phyloP scores from a whole-genome alignment of 441 rosid genomes.

The Gossypium laxum region DNA sequence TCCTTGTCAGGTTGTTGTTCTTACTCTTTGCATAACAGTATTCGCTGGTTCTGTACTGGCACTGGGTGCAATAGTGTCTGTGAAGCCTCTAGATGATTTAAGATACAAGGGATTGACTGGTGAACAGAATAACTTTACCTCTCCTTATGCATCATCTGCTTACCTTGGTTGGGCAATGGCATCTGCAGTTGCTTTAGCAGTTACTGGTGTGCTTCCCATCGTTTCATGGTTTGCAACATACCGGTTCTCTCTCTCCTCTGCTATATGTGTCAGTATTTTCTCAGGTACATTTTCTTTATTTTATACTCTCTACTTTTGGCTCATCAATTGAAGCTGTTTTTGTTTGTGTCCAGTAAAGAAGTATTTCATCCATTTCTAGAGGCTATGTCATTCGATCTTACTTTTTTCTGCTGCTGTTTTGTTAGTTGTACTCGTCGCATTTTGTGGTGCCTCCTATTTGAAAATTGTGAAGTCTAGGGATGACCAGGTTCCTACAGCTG shows the following conservation, averaged over 20 bases:
- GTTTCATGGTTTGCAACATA: conserved; percentile 97
- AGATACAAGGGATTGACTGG: conserved; percentile 72
- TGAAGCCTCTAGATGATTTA: conserved; percentile 74
- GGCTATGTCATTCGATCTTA: conserved; percentile 7
- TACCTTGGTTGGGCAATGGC: conserved; percentile 99
- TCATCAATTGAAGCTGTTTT: background rate
- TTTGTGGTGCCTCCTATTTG: conserved; percentile 84
- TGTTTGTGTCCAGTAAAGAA: conserved; percentile 10
- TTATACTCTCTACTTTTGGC: background rate
- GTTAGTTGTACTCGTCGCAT: conserved; percentile 84
- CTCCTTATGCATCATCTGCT: conserved; percentile 82
- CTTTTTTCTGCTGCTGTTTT: conserved; percentile 26
- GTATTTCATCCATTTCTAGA: conserved; percentile 9
- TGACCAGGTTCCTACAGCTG: conserved; percentile 76
- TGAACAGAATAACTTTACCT: conserved; percentile 45
- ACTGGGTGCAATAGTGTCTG: conserved; percentile 87
- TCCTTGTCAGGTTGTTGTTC: conserved; percentile 63
- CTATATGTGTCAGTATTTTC: conserved; percentile 70
- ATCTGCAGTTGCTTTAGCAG: conserved; percentile 78
- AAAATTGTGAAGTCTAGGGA: conserved; percentile 88
- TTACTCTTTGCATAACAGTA: conserved; percentile 49
- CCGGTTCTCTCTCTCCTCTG: conserved; percentile 88
- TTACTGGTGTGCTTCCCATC: conserved; percentile 90
- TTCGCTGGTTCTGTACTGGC: conserved; percentile 72
- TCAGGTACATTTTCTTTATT: conserved; percentile 46